Base-by-base conservation (phyloP, 495 filamentous ascomycete species). In the Lichina pygmaea region DNA sequence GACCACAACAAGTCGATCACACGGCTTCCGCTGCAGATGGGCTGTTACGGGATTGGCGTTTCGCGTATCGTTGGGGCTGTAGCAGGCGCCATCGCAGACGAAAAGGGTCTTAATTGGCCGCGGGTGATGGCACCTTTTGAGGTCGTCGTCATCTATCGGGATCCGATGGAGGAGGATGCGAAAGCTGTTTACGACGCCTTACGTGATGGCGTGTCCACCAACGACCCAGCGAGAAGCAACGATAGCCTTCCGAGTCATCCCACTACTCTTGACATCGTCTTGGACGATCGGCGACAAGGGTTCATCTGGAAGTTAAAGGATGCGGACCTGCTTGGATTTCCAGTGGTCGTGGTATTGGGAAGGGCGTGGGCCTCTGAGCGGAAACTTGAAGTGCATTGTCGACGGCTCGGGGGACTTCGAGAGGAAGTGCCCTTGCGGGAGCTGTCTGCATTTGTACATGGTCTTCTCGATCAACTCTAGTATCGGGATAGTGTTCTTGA, bases 31-130 rank as follows among this genome's bases (percentile, higher is more conserved):
- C 68, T 94, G 58, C 70, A 89, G 45, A 94, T 95, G 86, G 89
- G 89, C 42, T 97, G 91, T 51, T 80, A 95, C 52, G 89, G 89
- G 1, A 93, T 97, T 48, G 89, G 89, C 0, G 69, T 97, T 17
- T 93, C 86, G 2, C 78, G 89, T 33, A 73, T 97, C 58, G 77
- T 97, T 48, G 84, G 75, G 6, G 83, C 89, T 6, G 71, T 86
- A 2, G 83, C 89, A 0, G 75, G 84, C 46, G 56, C 64, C 7
- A 60, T 85, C n/a, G 65, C 73, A 0, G 80, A 89, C 51, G 51
- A 67, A 2, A 72, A 66, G 43, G 89, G 89, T 0, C 65, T 97
- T 11, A 85, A 81, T 52, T 97, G 89, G 89, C 89, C 89, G 0
- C 65, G 73, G 2, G 74, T 65, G 11, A 82, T 93, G 46, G 81